Percentiles rank a stretch among this genome's conserved stretches.
phyloP scores from a whole-genome alignment of 164 flowering plant genomes.

The Umbilicus rupestris region DNA sequence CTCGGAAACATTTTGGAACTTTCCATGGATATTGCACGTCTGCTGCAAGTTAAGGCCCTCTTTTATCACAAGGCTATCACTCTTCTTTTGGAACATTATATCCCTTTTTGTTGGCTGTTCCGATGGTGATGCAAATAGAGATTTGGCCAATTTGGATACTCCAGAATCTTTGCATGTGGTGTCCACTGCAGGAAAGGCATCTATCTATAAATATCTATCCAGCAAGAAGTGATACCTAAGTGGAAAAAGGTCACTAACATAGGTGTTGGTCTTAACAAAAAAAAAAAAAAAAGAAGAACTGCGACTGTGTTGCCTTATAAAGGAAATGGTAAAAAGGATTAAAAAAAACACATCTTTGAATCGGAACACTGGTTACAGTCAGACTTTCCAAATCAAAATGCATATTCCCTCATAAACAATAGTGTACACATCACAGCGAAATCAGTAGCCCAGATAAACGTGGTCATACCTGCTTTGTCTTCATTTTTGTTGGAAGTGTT shows the following conservation, averaged over 20 bases:
- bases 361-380: neutral
- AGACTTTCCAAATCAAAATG: neutral
- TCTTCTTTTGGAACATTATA: conserved; percentile 32
- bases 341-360: neutral
- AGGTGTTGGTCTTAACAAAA: neutral
- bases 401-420: neutral
- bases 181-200: conserved; percentile 77
- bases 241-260: conserved; percentile 11
- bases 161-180: conserved; percentile 55
- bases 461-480: conserved; percentile 36
- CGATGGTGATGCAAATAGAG: conserved; percentile 70
- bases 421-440: neutral
- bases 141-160: conserved; percentile 82
- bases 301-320: neutral
- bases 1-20: conserved; percentile 35
- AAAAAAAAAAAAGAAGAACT: neutral
- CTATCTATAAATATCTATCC: conserved; percentile 42
- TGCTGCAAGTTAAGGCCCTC: conserved; percentile 25
- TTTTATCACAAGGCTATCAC: conserved; percentile 28
- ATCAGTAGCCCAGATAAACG: neutral
- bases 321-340: neutral
- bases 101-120: conserved; percentile 31
- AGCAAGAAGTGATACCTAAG: conserved; percentile 14
- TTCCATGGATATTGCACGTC: conserved; percentile 35
- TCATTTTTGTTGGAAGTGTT: conserved; percentile 17